Evolutionary conservation across 2,329 filamentous ascomycete species (phyloP).

Genomic region (Microcyclosporella mali): DNA sequence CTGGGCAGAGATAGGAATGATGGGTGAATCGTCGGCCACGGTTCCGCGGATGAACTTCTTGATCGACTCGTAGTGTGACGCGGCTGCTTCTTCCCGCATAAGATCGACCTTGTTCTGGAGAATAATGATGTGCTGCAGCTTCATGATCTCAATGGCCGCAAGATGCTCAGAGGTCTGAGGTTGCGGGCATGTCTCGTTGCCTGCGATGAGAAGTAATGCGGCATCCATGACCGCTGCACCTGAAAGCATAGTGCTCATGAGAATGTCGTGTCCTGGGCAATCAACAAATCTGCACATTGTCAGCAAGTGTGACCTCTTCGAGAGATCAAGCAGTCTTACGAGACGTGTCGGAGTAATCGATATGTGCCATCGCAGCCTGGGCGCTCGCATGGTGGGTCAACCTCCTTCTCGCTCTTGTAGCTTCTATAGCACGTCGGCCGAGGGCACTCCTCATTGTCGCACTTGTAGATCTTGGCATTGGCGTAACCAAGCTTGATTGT

Average conservation of each 20-base stretch:
- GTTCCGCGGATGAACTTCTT: conserved; percentile 98
- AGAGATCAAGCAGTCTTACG: conserved; percentile 52
- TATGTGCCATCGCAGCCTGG: conserved; percentile 87
- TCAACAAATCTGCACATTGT: conserved; percentile 67
- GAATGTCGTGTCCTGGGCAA: conserved; percentile 99
- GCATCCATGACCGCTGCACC: conserved; percentile 99
- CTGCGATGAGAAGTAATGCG: conserved; percentile 88
- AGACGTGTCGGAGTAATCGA: conserved; percentile 82
- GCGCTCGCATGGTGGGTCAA: conserved; percentile 91
- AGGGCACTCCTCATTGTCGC: conserved; percentile 84
- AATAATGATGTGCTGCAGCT: conserved; percentile 98
- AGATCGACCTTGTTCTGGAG: conserved; percentile 99
- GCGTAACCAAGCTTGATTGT: conserved; percentile 99
- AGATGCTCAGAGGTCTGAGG: conserved; percentile 98
- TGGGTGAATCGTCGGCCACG: conserved; percentile 86
- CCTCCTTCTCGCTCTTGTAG: conserved; percentile 98
- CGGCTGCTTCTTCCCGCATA: conserved; percentile 91
- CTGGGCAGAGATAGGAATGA: conserved; percentile 95
- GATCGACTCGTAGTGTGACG: conserved; percentile 93
- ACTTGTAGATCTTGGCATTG: conserved; percentile 99
- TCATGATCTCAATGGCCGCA: conserved; percentile 99
- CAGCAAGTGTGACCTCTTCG: conserved; percentile 5
- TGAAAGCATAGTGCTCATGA: conserved; percentile 99
- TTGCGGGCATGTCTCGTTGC: conserved; percentile 97
- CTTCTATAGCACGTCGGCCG: conserved; percentile 92